phyloP scores from a whole-genome alignment of 1,139 yeast genomes.

The Geotrichum macrosporum region DNA sequence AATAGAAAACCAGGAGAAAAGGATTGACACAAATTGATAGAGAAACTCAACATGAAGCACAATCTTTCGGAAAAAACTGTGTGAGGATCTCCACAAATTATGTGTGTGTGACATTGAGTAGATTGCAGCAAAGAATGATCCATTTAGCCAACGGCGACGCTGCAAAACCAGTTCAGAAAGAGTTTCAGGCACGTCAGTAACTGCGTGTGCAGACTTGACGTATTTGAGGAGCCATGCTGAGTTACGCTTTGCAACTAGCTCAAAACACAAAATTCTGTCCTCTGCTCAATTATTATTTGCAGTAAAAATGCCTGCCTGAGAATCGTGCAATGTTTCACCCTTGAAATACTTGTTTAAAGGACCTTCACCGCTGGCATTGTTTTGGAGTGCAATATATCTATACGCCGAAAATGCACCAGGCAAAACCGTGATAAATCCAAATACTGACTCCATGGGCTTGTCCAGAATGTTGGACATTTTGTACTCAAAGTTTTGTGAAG shows the following conservation, averaged over 20 bases:
- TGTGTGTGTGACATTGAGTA: conserved; percentile 71
- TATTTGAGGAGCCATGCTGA: conserved; percentile 63
- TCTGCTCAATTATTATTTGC: conserved; percentile 85
- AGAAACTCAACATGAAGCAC: conserved; percentile 64
- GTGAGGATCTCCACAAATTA: conserved; percentile 64
- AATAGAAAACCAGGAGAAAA: conserved; percentile 76
- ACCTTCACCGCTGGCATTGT: conserved; percentile 51
- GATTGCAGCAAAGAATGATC: conserved; percentile 77
- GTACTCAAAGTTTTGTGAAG: conserved; percentile 81
- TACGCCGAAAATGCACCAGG: conserved; percentile 90
- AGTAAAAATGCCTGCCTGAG: conserved; percentile 63
- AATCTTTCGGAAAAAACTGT: conserved; percentile 57
- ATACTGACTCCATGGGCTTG: conserved; percentile 78
- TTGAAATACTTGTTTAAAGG: conserved; percentile 76
- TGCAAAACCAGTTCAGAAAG: conserved; percentile 71
- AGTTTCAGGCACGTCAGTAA: conserved; percentile 76
- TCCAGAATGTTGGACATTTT: conserved; percentile 77
- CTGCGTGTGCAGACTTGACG: conserved; percentile 73
- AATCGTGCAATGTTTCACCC: conserved; percentile 64
- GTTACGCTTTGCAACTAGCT: conserved; percentile 65
- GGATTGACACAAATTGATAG: conserved; percentile 59
- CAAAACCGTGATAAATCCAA: conserved; percentile 75
- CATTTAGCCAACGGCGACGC: conserved; percentile 81
- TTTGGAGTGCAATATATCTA: conserved; percentile 63
- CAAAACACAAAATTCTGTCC: conserved; percentile 78